A percentile compares a stretch with the other conserved stretches of the same genome.
Evolutionary conservation across 2,329 filamentous ascomycete genomes (phyloP).

Genomic region (Incumbomyces delicatus): DNA sequence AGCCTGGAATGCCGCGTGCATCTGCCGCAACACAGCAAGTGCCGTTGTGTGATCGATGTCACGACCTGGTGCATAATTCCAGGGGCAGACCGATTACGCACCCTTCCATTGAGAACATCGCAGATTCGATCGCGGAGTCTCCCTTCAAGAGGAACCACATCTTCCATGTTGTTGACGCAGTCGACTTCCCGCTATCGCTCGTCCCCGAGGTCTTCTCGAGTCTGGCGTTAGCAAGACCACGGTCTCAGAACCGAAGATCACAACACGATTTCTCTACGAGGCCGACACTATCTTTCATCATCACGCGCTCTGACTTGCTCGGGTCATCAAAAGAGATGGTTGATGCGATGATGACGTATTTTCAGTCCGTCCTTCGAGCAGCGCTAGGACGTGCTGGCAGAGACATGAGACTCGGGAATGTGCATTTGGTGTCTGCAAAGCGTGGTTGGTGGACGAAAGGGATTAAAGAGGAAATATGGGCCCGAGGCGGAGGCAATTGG

Average conservation of each 20-base stretch:
- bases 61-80: slow-evolving; percentile 68
- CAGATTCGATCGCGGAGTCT: slow-evolving; percentile 76
- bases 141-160: slow-evolving; percentile 87
- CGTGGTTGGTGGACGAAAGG: slow-evolving; percentile 83
- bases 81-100: slow-evolving; percentile 63
- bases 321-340: slow-evolving; percentile 76
- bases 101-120: slow-evolving; percentile 70
- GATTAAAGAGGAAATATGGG: slow-evolving; percentile 76
- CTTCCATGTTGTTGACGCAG: slow-evolving; percentile 89
- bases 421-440: slow-evolving; percentile 76
- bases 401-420: slow-evolving; percentile 74
- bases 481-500: slow-evolving; percentile 79
- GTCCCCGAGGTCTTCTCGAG: slow-evolving; percentile 65
- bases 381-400: slow-evolving; percentile 59
- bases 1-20: slow-evolving; percentile 1
- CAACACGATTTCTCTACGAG: slow-evolving; percentile 28
- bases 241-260: slow-evolving; percentile 71
- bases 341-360: slow-evolving; percentile 74
- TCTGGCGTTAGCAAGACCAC: slow-evolving; percentile 61
- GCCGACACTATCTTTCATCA: slow-evolving; percentile 66
- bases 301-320: slow-evolving; percentile 78
- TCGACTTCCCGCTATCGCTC: slow-evolving; percentile 92
- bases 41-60: slow-evolving; percentile 79
- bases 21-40: slow-evolving; percentile 7
- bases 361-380: slow-evolving; percentile 66